These are phyloP conservation scores for Yamadazyma taylorii DNA, from an alignment of 1,139 yeast genomes.

Conservation along the genomic window DNA sequence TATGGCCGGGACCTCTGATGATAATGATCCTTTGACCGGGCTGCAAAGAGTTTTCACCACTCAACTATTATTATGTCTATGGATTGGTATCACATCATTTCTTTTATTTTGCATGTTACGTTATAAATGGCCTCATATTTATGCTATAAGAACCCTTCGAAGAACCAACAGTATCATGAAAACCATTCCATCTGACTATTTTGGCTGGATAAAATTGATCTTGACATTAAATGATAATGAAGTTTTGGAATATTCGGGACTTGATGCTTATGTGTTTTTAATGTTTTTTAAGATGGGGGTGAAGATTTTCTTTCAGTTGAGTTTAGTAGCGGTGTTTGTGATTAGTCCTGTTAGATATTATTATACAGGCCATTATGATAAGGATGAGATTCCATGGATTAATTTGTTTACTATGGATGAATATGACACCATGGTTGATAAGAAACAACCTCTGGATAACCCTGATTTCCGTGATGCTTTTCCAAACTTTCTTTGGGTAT, in stretches of 20 bases:
- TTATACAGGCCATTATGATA: constrained; percentile 48
- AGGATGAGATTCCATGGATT: constrained; percentile 27
- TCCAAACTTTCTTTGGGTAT: constrained; percentile 61
- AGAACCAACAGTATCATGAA: constrained; percentile 27
- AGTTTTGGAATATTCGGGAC: constrained; percentile 39
- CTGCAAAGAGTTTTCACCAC: constrained; percentile 48
- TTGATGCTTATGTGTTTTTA: constrained; percentile 48
- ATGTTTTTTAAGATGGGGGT: constrained; percentile 49
- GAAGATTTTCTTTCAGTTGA: constrained; percentile 35
- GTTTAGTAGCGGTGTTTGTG: constrained; percentile 38
- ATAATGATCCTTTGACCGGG: constrained; percentile 33
- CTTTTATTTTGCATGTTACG: constrained; percentile 42
- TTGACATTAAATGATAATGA: constrained; percentile 42
- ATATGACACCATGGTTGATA: constrained; percentile 1
- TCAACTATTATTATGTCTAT: constrained; percentile 39
- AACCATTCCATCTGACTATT: constrained; percentile 37
- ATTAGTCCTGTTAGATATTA: constrained; percentile 47
- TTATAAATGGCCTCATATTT: constrained; percentile 51
- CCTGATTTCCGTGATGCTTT: constrained; percentile 28
- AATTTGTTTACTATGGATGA: constrained; percentile 2
- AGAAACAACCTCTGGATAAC: constrained; percentile 8
- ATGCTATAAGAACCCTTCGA: constrained; percentile 49
- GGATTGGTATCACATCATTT: constrained; percentile 38
- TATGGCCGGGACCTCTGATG: constrained; percentile 15
- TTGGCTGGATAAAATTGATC: constrained; percentile 43